Evolutionary conservation across 202 grass and related monocot genomes (phyloP).

Genomic region (Eragrostis tef): DNA sequence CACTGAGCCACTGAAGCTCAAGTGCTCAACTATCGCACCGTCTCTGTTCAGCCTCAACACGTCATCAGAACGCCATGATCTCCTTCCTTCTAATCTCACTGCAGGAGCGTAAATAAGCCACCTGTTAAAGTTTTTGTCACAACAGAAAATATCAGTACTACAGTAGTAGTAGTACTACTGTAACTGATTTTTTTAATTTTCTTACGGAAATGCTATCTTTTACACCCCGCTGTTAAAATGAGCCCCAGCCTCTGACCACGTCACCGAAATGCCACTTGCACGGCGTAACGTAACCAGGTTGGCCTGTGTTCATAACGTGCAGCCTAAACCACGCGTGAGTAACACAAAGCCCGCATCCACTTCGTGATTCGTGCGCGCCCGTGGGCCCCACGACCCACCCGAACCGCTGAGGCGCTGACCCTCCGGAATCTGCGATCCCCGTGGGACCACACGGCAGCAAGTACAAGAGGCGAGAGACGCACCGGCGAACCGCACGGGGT

Average conservation of each 20-base stretch:
- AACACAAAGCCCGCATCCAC: constrained; percentile 4
- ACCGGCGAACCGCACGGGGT: neutral
- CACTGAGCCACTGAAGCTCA: neutral
- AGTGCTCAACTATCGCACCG: neutral
- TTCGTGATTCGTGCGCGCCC: neutral
- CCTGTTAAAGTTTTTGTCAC: neutral
- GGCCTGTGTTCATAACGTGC: neutral
- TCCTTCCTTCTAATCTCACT: neutral
- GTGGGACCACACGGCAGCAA: constrained; percentile 15
- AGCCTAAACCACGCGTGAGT: neutral
- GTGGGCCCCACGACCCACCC: neutral
- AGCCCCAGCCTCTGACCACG: neutral
- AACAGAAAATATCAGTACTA: neutral
- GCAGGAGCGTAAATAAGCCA: neutral
- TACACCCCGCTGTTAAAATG: neutral
- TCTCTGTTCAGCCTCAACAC: neutral
- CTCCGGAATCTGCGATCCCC: neutral
- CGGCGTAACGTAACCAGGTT: neutral
- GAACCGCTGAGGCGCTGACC: too few species aligned
- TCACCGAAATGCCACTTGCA: neutral
- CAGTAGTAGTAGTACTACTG: too few species aligned
- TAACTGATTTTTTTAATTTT: too few species aligned
- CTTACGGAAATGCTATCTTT: too few species aligned
- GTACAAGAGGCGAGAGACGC: constrained; percentile 39
- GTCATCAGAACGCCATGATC: neutral